phyloP scores from a whole-genome alignment of 495 filamentous ascomycete species.

The Polyplosphaeria fusca region DNA sequence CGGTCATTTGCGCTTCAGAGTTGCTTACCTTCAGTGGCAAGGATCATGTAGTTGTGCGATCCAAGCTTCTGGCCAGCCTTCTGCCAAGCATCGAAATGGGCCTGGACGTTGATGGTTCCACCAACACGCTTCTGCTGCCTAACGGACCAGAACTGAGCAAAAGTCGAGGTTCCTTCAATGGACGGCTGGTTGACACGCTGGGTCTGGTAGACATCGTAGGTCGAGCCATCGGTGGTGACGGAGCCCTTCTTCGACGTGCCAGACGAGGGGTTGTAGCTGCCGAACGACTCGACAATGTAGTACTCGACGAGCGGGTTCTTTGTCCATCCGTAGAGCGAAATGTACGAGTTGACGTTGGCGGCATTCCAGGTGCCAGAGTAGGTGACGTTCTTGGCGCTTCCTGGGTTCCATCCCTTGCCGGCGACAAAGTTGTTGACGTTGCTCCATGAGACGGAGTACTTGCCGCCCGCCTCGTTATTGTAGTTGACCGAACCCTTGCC shows the following conservation, averaged over 20 bases:
- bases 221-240: slow-evolving; percentile 56
- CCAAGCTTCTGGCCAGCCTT: slow-evolving; percentile 47
- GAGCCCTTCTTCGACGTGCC: slow-evolving; percentile 52
- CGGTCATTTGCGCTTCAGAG: no score
- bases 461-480: slow-evolving; percentile 32
- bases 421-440: slow-evolving; percentile 35
- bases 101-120: slow-evolving; percentile 49
- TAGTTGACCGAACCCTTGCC: slow-evolving; percentile 30
- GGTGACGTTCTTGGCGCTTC: slow-evolving; percentile 31
- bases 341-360: slow-evolving; percentile 49
- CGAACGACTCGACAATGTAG: slow-evolving; percentile 58
- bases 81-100: slow-evolving; percentile 65
- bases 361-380: slow-evolving; percentile 53
- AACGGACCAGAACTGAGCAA: slow-evolving; percentile 59
- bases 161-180: slow-evolving; percentile 55
- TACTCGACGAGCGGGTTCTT: slow-evolving; percentile 57
- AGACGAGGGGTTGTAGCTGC: slow-evolving; percentile 54
- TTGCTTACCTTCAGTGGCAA: slow-evolving; percentile 35
- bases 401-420: slow-evolving; percentile 39
- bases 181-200: slow-evolving; percentile 58
- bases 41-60: slow-evolving; percentile 36
- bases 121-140: slow-evolving; percentile 48
- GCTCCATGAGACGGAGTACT: slow-evolving; percentile 33
- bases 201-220: slow-evolving; percentile 62
- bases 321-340: slow-evolving; percentile 62